phyloP scores from a whole-genome alignment of 2,329 filamentous ascomycete species.

The Exserohilum rostratum region DNA sequence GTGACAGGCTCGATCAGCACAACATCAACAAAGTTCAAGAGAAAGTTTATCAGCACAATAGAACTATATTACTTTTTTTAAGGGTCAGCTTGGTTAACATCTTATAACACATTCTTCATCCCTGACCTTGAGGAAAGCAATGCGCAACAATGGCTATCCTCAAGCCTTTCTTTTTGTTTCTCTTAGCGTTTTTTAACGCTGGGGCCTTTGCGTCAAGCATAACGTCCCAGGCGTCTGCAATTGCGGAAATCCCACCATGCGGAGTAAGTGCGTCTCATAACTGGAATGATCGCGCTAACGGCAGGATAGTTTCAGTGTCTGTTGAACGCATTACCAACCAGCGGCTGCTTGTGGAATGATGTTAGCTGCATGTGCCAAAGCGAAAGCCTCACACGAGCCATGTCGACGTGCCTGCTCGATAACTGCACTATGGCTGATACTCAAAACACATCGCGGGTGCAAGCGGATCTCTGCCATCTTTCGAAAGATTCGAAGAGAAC shows the following conservation, averaged over 20 bases:
- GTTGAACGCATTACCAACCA: not conserved
- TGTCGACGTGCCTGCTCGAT: conserved; percentile 30
- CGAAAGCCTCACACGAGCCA: conserved; percentile 5
- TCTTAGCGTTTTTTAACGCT: not conserved
- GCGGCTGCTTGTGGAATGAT: not conserved
- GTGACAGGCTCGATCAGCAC: not conserved
- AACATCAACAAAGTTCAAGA: not conserved
- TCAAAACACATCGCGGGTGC: conserved; percentile 21
- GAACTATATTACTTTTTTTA: not conserved
- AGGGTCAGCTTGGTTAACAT: not conserved
- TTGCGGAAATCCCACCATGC: not conserved
- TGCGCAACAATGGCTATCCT: not conserved
- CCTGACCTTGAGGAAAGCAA: not conserved
- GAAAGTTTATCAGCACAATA: not conserved
- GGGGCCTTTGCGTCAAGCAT: not conserved
- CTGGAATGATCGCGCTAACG: not conserved
- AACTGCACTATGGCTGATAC: conserved; percentile 38
- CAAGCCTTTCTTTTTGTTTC: not conserved
- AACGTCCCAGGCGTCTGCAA: not conserved
- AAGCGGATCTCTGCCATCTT: conserved; percentile 27
- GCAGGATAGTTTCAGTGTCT: not conserved
- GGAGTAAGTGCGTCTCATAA: not conserved
- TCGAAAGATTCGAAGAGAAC: conserved; percentile 23
- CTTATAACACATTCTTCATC: not conserved
- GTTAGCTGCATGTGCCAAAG: not conserved